phyloP scores from a whole-genome alignment of 331 rosid species.

The Malus hybrid region DNA sequence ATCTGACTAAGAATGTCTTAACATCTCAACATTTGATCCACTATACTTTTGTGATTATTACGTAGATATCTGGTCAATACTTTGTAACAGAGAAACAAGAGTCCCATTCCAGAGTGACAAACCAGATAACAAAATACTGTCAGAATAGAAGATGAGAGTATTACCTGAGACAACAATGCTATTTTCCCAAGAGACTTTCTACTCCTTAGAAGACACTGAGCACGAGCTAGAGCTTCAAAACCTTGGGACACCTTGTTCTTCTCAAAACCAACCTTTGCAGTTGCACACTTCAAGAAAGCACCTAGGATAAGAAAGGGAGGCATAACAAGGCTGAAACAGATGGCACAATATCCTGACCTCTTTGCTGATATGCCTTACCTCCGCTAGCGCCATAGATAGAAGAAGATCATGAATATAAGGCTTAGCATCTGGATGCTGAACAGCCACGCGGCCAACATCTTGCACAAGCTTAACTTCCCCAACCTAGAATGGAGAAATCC shows the following conservation, averaged over 20 bases:
- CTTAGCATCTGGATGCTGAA: conserved; percentile 74
- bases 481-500: conserved; percentile 42
- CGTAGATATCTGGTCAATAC: neutral
- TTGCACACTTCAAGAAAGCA: conserved; percentile 95
- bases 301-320: conserved; percentile 57
- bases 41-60: conserved; percentile 1
- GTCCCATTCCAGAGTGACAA: neutral
- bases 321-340: conserved; percentile 37
- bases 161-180: conserved; percentile 67
- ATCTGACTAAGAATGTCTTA: neutral
- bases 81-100: neutral
- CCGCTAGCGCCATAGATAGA: conserved; percentile 91
- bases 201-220: conserved; percentile 81
- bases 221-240: conserved; percentile 98
- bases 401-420: conserved; percentile 74
- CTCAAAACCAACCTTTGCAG: conserved; percentile 87
- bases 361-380: conserved; percentile 60
- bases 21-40: neutral
- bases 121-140: neutral
- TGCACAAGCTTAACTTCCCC: conserved; percentile 82
- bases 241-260: conserved; percentile 89
- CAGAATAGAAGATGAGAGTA: neutral
- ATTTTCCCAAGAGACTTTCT: conserved; percentile 69
- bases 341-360: conserved; percentile 26
- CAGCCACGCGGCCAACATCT: conserved; percentile 57